Evolutionary conservation across 2,329 filamentous ascomycete species (phyloP).

Genomic region (Emmonsiellopsis sp.): DNA sequence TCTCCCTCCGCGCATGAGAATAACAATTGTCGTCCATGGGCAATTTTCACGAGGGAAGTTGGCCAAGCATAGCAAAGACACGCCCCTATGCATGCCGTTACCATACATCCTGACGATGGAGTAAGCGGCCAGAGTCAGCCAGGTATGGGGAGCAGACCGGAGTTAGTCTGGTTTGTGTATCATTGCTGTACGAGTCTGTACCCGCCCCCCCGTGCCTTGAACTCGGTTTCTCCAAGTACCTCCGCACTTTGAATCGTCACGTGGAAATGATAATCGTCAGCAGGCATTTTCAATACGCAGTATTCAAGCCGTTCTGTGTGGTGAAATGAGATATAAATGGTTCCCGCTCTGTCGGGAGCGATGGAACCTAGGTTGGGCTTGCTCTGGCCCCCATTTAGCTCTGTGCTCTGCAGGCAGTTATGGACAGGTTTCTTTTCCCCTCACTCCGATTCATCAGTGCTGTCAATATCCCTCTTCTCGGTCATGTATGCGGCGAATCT

Average conservation of each 20-base stretch:
- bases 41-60: too few species aligned
- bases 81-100: too few species aligned
- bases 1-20: too few species aligned
- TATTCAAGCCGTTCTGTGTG: background rate
- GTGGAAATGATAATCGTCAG: background rate
- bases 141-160: background rate
- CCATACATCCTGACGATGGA: too few species aligned
- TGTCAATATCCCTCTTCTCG: too few species aligned
- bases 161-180: background rate
- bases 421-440: background rate
- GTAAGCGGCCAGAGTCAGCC: background rate
- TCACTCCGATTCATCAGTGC: background rate
- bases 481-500: too few species aligned
- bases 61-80: too few species aligned
- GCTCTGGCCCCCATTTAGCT: background rate
- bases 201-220: background rate
- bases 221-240: background rate
- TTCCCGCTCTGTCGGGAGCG: constrained; percentile 9
- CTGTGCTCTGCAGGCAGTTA: background rate
- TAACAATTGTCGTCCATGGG: too few species aligned
- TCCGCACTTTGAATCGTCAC: too few species aligned
- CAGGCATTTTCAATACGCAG: background rate
- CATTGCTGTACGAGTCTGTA: background rate
- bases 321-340: constrained; percentile 8
- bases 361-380: background rate